Percentiles rank a stretch among this genome's conserved stretches.
Evolutionary conservation across 2,329 filamentous ascomycete species (phyloP).

Genomic region (Aureobasidium lini): DNA sequence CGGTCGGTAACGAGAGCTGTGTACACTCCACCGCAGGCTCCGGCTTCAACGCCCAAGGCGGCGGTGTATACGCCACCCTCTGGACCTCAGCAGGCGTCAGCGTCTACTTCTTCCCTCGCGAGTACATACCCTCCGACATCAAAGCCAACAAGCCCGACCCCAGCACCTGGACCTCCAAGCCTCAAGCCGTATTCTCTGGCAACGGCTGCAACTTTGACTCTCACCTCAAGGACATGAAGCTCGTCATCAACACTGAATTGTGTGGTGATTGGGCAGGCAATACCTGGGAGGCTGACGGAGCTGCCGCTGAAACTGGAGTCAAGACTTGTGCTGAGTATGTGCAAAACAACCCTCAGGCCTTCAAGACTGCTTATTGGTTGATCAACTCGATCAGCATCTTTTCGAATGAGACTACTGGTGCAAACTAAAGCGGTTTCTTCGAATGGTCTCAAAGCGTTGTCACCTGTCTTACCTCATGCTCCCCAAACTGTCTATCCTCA

Average conservation of each 20-base stretch:
- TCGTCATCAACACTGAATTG: constrained; percentile 77
- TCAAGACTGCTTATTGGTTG: constrained; percentile 67
- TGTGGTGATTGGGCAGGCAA: constrained; percentile 80
- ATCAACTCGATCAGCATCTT: constrained; percentile 33
- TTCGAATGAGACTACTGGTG: neutral
- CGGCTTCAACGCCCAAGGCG: constrained; percentile 43
- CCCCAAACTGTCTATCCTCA: too few relatives aligned
- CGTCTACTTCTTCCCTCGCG: constrained; percentile 77
- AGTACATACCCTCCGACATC: constrained; percentile 57
- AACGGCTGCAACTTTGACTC: constrained; percentile 59
- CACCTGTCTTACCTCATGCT: too few relatives aligned
- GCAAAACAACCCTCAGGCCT: constrained; percentile 59
- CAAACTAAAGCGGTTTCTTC: neutral
- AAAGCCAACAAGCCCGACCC: constrained; percentile 53
- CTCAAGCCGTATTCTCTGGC: constrained; percentile 60
- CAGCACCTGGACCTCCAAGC: constrained; percentile 54
- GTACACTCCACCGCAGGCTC: constrained; percentile 34
- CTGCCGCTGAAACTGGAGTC: constrained; percentile 48
- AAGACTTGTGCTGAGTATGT: constrained; percentile 66
- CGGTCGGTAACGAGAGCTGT: constrained; percentile 15
- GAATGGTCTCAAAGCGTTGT: too few relatives aligned
- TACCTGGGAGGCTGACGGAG: constrained; percentile 57
- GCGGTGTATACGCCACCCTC: constrained; percentile 40
- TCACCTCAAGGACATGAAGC: constrained; percentile 64
- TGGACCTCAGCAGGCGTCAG: constrained; percentile 67